These are phyloP conservation scores for Castanea sativa DNA, from an alignment of 306 rosid species.

Conservation along the genomic window DNA sequence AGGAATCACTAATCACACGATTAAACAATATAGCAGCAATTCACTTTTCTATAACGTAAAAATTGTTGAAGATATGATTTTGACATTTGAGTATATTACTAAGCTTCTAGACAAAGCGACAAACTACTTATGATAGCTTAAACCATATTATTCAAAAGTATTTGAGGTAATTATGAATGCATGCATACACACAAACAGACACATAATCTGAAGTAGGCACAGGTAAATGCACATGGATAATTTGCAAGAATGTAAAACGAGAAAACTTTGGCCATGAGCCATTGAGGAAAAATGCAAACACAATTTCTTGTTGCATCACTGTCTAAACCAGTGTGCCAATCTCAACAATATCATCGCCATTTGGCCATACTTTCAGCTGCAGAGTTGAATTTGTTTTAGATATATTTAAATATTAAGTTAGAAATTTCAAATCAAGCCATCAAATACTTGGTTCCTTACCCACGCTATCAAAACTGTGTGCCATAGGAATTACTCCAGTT, in stretches of 20 bases:
- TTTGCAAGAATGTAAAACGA: neutral
- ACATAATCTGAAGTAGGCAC: neutral
- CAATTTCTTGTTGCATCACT: neutral
- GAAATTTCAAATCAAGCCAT: slow-evolving; percentile 9
- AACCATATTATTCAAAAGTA: neutral
- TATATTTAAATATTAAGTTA: neutral
- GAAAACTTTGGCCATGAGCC: neutral
- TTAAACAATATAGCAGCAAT: neutral
- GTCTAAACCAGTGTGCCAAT: neutral
- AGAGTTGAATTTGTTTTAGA: neutral
- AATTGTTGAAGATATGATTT: neutral
- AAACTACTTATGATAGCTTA: neutral
- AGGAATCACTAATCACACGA: neutral
- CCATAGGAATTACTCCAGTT: slow-evolving; percentile 75
- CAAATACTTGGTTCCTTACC: slow-evolving; percentile 45
- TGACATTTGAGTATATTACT: neutral
- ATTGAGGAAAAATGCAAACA: neutral
- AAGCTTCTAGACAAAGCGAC: neutral
- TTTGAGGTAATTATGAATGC: neutral
- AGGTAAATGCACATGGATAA: neutral
- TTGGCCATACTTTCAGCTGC: neutral
- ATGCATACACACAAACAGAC: neutral
- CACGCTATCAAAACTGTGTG: slow-evolving; percentile 88
- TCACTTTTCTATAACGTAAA: neutral
- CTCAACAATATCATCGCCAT: neutral